Base-by-base conservation (phyloP, 2,329 filamentous ascomycete genomes). In the Blastomyces silverae region DNA sequence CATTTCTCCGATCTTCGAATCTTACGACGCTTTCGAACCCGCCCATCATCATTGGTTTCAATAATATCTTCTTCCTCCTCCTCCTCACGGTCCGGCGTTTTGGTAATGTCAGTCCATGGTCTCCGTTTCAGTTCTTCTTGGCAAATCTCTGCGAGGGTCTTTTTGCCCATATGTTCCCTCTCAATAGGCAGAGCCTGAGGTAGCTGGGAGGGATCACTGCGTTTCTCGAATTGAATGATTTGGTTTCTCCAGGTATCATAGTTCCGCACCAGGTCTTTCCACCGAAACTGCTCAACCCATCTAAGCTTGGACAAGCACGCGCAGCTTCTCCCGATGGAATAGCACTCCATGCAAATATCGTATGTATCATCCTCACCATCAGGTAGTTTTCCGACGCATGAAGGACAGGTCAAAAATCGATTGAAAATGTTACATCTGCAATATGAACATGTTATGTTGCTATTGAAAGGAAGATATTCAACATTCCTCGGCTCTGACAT, bases 351-450 rank as follows among this genome's bases (percentile, higher is more conserved):
- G 73, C 94, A 99, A 28, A 99, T 84, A 74, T 99, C 94, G 74
- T 97, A 99, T 0, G 90, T 90, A 72, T 97, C 87, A 42, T 88
- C 90, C 64, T 91, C 88, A 42, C 87, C 89, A 66, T 84, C 84
- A 13, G 84, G 80, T 25, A 90, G 81, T 60, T 83, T 80, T 46
- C 88, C 83, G 57, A 91, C 84, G 74, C 94, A 99, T 63, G 87
- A 85, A 65, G 91, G 91, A 79, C 94, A 99, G 3, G 92, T 96
- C 31, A 99, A 78, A 73, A 99, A 99, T 2, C 92, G 85, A 75
- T 99, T 99, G 82, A 97, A 97, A 64, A 99, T 95, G 73, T 97
- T 97, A 68, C 90, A 90, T 56, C 94, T 84, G 74, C 94, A 99
- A 76, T 97, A 99, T 3, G 93, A 93, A 75, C 94, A 99, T 7